Percentiles rank a stretch among this genome's conserved stretches.
phyloP scores from a whole-genome alignment of 768 basidiomycete genomes.

The Mycena maculata region DNA sequence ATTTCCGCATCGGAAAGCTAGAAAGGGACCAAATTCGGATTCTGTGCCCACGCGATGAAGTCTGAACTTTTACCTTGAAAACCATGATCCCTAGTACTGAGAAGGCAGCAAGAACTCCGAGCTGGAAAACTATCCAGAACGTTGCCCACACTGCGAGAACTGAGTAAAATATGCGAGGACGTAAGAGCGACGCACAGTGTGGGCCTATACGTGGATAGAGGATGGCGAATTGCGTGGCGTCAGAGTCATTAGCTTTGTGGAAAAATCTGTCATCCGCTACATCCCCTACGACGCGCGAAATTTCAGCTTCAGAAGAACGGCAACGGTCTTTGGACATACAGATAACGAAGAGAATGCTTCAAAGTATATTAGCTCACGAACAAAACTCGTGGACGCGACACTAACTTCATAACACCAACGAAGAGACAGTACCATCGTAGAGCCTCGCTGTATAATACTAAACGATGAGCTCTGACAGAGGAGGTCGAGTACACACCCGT shows the following conservation, averaged over 20 bases:
- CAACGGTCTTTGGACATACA: constrained; percentile 61
- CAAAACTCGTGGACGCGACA: constrained; percentile 9
- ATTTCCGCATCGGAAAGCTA: constrained; percentile 69
- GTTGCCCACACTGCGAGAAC: constrained; percentile 78
- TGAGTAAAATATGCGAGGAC: background rate
- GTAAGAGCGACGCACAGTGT: constrained; percentile 64
- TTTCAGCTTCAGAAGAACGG: constrained; percentile 1
- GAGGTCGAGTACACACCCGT: constrained; percentile 69
- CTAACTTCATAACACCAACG: constrained; percentile 87
- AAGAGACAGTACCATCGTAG: constrained; percentile 88
- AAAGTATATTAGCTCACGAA: constrained; percentile 17
- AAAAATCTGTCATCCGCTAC: constrained; percentile 95
- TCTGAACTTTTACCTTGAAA: constrained; percentile 71
- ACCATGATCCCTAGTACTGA: constrained; percentile 82
- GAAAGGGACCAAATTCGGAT: constrained; percentile 19
- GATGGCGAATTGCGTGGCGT: constrained; percentile 88
- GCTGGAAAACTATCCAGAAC: constrained; percentile 86
- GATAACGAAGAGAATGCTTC: constrained; percentile 85
- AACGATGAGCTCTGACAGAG: background rate
- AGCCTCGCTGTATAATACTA: constrained; percentile 64
- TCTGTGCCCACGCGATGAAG: constrained; percentile 21
- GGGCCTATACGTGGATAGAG: constrained; percentile 77
- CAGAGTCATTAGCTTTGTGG: constrained; percentile 93
- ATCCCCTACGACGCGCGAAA: constrained; percentile 71
- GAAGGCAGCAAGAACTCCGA: constrained; percentile 80